These are phyloP conservation scores for Aureobasidium sp. DNA, from an alignment of 2,329 filamentous ascomycete genomes.

Conservation along the genomic window DNA sequence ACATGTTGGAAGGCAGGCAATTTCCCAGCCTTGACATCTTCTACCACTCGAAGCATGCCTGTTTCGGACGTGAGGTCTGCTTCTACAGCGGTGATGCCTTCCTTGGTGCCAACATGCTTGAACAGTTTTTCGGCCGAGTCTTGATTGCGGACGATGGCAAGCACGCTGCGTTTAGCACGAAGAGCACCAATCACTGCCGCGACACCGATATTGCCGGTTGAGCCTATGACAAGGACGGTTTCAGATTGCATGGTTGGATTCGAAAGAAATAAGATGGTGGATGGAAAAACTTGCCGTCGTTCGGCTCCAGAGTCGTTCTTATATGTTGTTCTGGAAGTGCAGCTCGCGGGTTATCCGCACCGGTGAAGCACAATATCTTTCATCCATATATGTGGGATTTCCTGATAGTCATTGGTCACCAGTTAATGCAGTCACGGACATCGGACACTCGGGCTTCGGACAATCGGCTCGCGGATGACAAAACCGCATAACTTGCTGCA, in stretches of 20 bases:
- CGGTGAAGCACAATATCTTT: too few relatives aligned
- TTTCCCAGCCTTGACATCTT: neutral
- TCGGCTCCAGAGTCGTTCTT: too few relatives aligned
- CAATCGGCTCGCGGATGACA: too few relatives aligned
- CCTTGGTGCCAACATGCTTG: neutral
- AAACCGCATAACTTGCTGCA: too few relatives aligned
- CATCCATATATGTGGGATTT: too few relatives aligned
- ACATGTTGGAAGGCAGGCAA: neutral
- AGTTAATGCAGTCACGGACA: too few relatives aligned
- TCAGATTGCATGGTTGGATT: neutral
- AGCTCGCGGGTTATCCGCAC: too few relatives aligned
- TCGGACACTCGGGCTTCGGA: too few relatives aligned
- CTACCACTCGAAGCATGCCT: neutral
- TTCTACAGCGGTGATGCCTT: neutral
- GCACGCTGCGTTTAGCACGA: neutral
- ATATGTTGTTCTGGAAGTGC: too few relatives aligned
- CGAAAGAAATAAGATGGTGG: too few relatives aligned
- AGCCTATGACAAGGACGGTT: neutral
- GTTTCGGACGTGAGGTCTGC: neutral
- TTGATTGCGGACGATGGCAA: neutral
- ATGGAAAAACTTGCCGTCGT: too few relatives aligned
- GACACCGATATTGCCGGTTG: neutral
- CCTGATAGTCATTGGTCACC: too few relatives aligned
- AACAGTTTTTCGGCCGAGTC: neutral
- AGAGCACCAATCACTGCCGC: neutral